Conservation (phyloP, 2,329 filamentous ascomycete genomes). For the Paraconiothyrium sp. region DNA sequence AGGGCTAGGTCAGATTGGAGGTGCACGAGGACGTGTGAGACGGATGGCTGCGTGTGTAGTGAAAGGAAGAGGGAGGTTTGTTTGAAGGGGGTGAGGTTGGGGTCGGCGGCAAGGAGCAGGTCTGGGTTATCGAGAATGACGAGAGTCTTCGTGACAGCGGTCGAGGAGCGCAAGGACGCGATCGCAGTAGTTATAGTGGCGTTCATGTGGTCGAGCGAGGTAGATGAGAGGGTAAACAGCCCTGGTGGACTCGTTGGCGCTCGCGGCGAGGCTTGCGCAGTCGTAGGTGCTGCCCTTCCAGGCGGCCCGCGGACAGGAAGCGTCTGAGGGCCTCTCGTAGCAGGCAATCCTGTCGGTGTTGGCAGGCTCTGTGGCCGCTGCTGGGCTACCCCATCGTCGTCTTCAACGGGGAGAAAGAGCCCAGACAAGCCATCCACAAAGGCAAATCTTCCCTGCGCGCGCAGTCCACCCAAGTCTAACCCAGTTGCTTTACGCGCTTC, state of each 20-base stretch:
- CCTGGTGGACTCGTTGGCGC: slow-evolving; percentile 17
- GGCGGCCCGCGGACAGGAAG: slow-evolving; percentile 32
- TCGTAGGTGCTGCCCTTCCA: slow-evolving; percentile 27
- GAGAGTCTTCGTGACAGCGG: slow-evolving; percentile 42
- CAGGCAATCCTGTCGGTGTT: neutral
- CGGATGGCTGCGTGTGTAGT: slow-evolving; percentile 60
- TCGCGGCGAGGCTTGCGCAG: neutral
- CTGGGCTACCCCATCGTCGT: neutral
- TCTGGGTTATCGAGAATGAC: slow-evolving; percentile 58
- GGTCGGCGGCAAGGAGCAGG: slow-evolving; percentile 51
- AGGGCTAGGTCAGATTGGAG: slow-evolving; percentile 78
- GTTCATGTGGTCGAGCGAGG: slow-evolving; percentile 37
- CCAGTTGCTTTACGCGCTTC: slow-evolving; percentile 75
- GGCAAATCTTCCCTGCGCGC: slow-evolving; percentile 67
- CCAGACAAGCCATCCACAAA: slow-evolving; percentile 79
- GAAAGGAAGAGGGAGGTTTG: slow-evolving; percentile 39
- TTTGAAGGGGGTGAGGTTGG: slow-evolving; percentile 28
- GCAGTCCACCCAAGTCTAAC: slow-evolving; percentile 72
- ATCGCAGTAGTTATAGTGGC: slow-evolving; percentile 39
- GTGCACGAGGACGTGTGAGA: slow-evolving; percentile 72
- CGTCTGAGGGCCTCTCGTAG: slow-evolving; percentile 15
- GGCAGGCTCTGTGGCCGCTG: neutral
- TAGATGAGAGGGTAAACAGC: slow-evolving; percentile 36
- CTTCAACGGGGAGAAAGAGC: slow-evolving; percentile 56
- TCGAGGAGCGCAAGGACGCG: slow-evolving; percentile 18